A percentile compares a stretch with the other conserved stretches of the same genome.
Conservation (phyloP, 495 filamentous ascomycete species). For the Xylaria telfairii region DNA sequence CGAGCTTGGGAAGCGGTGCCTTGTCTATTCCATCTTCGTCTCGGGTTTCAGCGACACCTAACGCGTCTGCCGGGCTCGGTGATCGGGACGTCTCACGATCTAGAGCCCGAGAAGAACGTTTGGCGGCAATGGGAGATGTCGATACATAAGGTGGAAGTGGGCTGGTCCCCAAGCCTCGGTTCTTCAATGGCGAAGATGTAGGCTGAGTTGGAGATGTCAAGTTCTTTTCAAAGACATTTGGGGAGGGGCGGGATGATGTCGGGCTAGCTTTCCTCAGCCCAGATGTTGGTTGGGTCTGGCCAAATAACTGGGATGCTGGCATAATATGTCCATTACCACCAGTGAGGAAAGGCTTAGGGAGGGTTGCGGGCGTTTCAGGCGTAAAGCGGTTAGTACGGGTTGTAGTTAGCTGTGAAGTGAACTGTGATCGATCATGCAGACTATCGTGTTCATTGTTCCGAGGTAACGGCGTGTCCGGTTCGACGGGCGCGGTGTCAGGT, state of each 20-base stretch:
- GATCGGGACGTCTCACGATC: constrained; percentile 9
- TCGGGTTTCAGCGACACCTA: not conserved
- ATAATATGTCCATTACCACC: constrained; percentile 42
- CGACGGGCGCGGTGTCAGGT: constrained; percentile 29
- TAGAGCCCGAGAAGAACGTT: constrained; percentile 27
- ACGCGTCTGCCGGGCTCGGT: not conserved
- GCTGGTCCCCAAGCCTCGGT: constrained; percentile 15
- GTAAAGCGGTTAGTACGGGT: constrained; percentile 8
- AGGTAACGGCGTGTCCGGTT: constrained; percentile 14
- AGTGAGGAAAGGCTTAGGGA: constrained; percentile 50
- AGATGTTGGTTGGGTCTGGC: constrained; percentile 52
- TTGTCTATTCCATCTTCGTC: constrained; percentile 25
- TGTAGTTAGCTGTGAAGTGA: constrained; percentile 23
- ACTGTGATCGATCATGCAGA: constrained; percentile 20
- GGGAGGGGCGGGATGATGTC: constrained; percentile 57
- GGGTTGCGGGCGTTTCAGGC: constrained; percentile 52
- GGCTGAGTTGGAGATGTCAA: constrained; percentile 42
- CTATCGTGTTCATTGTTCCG: not conserved
- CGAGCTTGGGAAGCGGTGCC: constrained; percentile 18
- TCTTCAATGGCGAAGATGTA: constrained; percentile 52
- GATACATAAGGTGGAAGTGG: constrained; percentile 33
- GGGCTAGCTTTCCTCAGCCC: constrained; percentile 50
- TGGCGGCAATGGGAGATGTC: constrained; percentile 37
- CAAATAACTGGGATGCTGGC: constrained; percentile 52
- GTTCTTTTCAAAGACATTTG: constrained; percentile 44